These are phyloP conservation scores for Pestalotiopsis sp. DNA, from an alignment of 2,329 filamentous ascomycete species.

Conservation along the genomic window DNA sequence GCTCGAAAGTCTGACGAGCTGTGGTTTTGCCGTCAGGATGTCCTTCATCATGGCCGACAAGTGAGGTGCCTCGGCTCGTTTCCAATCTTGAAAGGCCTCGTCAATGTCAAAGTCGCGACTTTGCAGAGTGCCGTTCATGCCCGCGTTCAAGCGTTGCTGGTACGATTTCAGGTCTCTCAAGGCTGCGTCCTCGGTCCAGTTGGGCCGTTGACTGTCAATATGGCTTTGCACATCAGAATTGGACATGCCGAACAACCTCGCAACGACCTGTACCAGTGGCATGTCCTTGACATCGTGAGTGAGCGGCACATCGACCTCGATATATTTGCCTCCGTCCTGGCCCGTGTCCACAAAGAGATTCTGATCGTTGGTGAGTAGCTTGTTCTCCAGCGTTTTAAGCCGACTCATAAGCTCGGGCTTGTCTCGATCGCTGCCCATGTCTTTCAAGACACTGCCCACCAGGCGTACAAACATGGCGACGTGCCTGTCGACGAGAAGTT, in stretches of 20 bases:
- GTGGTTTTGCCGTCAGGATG: conserved; percentile 82
- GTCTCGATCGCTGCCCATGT: conserved; percentile 82
- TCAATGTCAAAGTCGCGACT: conserved; percentile 88
- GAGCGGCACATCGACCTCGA: conserved; percentile 80
- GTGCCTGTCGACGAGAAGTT: conserved; percentile 88
- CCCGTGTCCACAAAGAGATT: conserved; percentile 70
- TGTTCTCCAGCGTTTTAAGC: conserved; percentile 82
- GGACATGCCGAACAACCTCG: conserved; percentile 79
- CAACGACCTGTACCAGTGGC: conserved; percentile 86
- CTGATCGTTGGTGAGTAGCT: conserved; percentile 90
- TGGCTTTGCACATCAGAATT: conserved; percentile 82
- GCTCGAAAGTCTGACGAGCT: conserved; percentile 76
- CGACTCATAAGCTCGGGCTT: conserved; percentile 80
- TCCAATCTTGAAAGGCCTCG: conserved; percentile 87
- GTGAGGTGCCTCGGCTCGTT: conserved; percentile 82
- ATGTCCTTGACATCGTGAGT: conserved; percentile 97
- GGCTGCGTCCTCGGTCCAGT: conserved; percentile 91
- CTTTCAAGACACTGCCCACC: conserved; percentile 75
- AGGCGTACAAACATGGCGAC: conserved; percentile 92
- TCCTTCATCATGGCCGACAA: conserved; percentile 92
- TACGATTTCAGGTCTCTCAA: conserved; percentile 91
- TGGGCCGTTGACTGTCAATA: conserved; percentile 75
- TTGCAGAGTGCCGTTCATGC: conserved; percentile 74
- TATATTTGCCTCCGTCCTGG: conserved; percentile 61
- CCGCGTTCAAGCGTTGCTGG: conserved; percentile 81